Evolutionary conservation across 805 yeast species (phyloP), one percentile per base, ranked within the genome.

Genomic region (Wickerhamiella bombiphila): DNA sequence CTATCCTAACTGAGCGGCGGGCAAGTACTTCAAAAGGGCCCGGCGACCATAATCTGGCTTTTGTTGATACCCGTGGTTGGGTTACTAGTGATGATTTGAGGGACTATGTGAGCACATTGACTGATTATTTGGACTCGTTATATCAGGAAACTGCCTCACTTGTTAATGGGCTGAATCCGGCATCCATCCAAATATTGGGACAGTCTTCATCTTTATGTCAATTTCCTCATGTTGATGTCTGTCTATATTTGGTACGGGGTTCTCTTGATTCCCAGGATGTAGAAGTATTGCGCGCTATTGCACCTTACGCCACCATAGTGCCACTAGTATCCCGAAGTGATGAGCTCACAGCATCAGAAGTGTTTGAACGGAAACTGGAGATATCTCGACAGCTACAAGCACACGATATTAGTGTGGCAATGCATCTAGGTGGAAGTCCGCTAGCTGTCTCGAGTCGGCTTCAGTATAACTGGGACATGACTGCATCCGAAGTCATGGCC

Each of bases 401-500:
- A 20, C 16, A 17, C 3, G 25, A 17, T 5, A 31, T 37, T 15
- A 2, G 21, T 6, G 11, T n/a, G 14, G 18, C 16, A 5, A 20
- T 13, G 21, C 22, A 13, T 14, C 33, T 13, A n/a, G 30, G 30
- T 13, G 30, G 30, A n/a, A 14, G 13, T 13, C 30, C 30, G 13
- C 18, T 17, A 13, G 37, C 37, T 7, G 32, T 43, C 9, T 29
- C 39, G 18, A 38, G 35, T 15, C n/a, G 16, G 21, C 22, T 36
- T 29, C 34, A 34, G 25, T 35, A 32, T 13, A 44, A 44, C 35
- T 38, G 29, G 35, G 41, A 44, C 35, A 44, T 46, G 50, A 28
- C 37, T 14, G 42, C 45, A 19, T 40, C 43, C 34, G 34, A 32
- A 7, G 50, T 44, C 9, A 41, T 36, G 38, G 32, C 40, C n/a